Percentiles rank a stretch among this genome's conserved stretches.
Conservation (phyloP, 805 yeast genomes). For the Kuraishia ogatae region DNA sequence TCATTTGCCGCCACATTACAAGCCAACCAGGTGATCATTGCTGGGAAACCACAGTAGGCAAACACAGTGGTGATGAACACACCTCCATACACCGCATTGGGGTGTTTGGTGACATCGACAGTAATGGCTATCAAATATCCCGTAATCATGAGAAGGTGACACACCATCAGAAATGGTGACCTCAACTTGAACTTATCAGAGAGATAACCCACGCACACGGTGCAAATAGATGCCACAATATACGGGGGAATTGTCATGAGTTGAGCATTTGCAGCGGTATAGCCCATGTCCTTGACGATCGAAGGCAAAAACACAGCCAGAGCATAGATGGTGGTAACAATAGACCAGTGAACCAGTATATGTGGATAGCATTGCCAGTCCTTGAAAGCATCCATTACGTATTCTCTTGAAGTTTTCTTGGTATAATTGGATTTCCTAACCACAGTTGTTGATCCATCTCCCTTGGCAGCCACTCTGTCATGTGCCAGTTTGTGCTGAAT, state of each 20-base stretch:
- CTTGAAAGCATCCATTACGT: conserved; percentile 21
- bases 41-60: conserved; percentile 22
- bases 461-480: not conserved
- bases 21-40: conserved; percentile 26
- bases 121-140: conserved; percentile 25
- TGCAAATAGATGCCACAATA: conserved; percentile 22
- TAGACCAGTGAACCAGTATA: conserved; percentile 1
- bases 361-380: conserved; percentile 14
- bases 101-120: conserved; percentile 15
- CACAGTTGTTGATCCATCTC: conserved; percentile 23
- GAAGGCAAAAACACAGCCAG: conserved; percentile 2
- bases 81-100: conserved; percentile 23
- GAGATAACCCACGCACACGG: conserved; percentile 15
- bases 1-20: conserved; percentile 26
- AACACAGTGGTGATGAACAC: conserved; percentile 23
- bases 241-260: conserved; percentile 11
- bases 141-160: conserved; percentile 19
- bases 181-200: conserved; percentile 19
- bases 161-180: conserved; percentile 21
- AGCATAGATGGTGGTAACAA: not conserved
- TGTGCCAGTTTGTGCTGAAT: conserved; percentile 15
- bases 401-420: conserved; percentile 18
- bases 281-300: conserved; percentile 2
- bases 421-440: conserved; percentile 24
- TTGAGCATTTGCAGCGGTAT: conserved; percentile 3